phyloP scores from a whole-genome alignment of 2,329 filamentous ascomycete species.

The Aureobasidium sp. region DNA sequence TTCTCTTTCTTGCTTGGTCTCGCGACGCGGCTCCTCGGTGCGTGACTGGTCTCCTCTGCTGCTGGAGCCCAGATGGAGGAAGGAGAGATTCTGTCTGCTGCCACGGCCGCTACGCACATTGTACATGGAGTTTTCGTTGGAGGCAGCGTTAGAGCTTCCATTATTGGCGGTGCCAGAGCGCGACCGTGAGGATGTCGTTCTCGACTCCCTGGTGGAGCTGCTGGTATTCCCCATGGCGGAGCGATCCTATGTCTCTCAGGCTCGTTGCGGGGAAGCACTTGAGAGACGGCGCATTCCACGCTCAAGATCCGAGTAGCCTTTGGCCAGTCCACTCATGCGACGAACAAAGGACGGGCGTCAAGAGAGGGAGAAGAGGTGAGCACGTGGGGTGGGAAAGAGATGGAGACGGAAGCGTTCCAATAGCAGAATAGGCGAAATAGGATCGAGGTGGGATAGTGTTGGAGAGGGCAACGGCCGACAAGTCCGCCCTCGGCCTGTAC shows the following conservation, averaged over 20 bases:
- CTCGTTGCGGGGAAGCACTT: conserved; percentile 12
- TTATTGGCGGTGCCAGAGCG: conserved; percentile 27
- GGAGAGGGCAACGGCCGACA: background rate
- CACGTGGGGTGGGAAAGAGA: background rate
- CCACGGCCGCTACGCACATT: conserved; percentile 36
- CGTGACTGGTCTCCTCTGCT: conserved; percentile 21
- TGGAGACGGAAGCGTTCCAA: background rate
- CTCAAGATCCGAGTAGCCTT: background rate
- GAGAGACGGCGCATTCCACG: conserved; percentile 15
- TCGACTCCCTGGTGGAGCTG: conserved; percentile 39
- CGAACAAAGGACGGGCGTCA: background rate
- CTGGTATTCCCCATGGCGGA: conserved; percentile 26
- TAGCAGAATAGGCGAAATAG: background rate
- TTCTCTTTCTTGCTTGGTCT: conserved; percentile 87
- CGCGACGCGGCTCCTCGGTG: conserved; percentile 55
- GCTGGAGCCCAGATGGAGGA: conserved; percentile 46
- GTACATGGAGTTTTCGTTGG: conserved; percentile 32
- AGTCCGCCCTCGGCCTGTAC: background rate
- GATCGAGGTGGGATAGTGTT: background rate
- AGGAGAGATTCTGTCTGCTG: conserved; percentile 50
- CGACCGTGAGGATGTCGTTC: conserved; percentile 28
- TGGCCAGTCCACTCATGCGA: background rate
- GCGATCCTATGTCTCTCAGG: conserved; percentile 7
- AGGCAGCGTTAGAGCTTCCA: conserved; percentile 20
- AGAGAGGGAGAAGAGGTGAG: background rate